Evolutionary conservation across 2,329 filamentous ascomycete genomes (phyloP).

Genomic region (Fusarium graminum): DNA sequence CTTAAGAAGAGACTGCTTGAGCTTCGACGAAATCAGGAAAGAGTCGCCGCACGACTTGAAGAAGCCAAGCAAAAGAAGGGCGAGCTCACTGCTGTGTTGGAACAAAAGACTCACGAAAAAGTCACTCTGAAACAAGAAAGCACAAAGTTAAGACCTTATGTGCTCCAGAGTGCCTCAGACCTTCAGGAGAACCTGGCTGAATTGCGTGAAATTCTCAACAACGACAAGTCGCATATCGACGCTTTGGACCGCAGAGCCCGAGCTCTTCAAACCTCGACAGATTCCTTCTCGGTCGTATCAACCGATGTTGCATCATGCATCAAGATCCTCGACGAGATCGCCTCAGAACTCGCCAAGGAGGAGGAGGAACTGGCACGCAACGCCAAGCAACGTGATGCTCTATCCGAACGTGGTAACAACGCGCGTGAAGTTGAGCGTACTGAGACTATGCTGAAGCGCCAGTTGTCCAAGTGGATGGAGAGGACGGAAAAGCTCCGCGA

Average conservation of each 20-base stretch:
- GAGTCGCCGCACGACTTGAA: conserved; percentile 84
- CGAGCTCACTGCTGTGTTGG: conserved; percentile 77
- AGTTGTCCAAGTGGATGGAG: conserved; percentile 87
- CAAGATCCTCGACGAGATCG: conserved; percentile 89
- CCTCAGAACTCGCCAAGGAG: conserved; percentile 86
- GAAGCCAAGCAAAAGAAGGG: conserved; percentile 84
- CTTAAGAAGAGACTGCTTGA: conserved; percentile 86
- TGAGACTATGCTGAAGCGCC: conserved; percentile 84
- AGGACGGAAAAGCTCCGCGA: conserved; percentile 86
- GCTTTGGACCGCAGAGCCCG: conserved; percentile 87
- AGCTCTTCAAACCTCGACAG: conserved; percentile 89
- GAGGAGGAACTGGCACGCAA: conserved; percentile 89
- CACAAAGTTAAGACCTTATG: conserved; percentile 90
- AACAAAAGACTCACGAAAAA: conserved; percentile 78
- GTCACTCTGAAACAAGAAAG: conserved; percentile 84
- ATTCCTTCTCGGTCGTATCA: conserved; percentile 87
- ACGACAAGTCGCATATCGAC: conserved; percentile 88
- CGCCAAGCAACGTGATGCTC: conserved; percentile 83
- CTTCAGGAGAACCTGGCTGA: conserved; percentile 87
- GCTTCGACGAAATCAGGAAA: conserved; percentile 83
- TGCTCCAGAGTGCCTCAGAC: conserved; percentile 85
- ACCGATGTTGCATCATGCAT: conserved; percentile 90
- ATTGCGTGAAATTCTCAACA: conserved; percentile 80
- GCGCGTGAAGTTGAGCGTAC: conserved; percentile 92
- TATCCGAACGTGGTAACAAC: conserved; percentile 89